Evolutionary conservation across 2,329 filamentous ascomycete species (phyloP).

Genomic region (Hymenoscyphus fructigenus): DNA sequence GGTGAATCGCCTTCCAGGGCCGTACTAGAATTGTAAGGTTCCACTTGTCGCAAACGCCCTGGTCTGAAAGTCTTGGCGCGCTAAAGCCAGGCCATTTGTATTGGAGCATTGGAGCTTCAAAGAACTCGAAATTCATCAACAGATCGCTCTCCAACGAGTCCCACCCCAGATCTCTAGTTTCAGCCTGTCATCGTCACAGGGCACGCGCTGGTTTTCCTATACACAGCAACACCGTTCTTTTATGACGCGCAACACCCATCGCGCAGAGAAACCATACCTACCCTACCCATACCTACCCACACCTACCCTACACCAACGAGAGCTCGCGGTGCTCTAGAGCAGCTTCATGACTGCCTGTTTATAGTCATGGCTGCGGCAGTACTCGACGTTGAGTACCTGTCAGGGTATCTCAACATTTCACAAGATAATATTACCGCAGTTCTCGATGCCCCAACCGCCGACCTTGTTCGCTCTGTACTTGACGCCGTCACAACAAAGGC

Average conservation of each 20-base stretch:
- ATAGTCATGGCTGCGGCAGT: constrained; percentile 57
- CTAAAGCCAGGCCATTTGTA: no score
- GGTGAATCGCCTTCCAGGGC: no score
- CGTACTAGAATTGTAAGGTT: no score
- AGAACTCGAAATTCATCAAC: constrained; percentile 11
- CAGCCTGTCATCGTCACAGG: background rate
- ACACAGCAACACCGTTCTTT: background rate
- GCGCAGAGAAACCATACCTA: background rate
- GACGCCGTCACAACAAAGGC: constrained; percentile 74
- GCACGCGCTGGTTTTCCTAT: constrained; percentile 10
- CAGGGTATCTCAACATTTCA: constrained; percentile 68
- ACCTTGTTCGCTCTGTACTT: constrained; percentile 75
- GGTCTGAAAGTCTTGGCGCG: background rate
- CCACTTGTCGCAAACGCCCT: background rate
- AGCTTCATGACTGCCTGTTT: constrained; percentile 25
- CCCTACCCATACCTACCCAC: background rate
- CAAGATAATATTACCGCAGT: constrained; percentile 61
- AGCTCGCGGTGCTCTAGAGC: background rate
- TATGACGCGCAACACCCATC: background rate
- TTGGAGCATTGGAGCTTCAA: constrained; percentile 10
- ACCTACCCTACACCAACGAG: constrained; percentile 13
- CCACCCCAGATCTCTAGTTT: background rate
- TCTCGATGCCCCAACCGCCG: constrained; percentile 68
- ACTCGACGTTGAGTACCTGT: constrained; percentile 71
- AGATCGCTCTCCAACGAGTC: background rate